phyloP scores from a whole-genome alignment of 306 rosid genomes.

The Fragaria nilgerrensis region DNA sequence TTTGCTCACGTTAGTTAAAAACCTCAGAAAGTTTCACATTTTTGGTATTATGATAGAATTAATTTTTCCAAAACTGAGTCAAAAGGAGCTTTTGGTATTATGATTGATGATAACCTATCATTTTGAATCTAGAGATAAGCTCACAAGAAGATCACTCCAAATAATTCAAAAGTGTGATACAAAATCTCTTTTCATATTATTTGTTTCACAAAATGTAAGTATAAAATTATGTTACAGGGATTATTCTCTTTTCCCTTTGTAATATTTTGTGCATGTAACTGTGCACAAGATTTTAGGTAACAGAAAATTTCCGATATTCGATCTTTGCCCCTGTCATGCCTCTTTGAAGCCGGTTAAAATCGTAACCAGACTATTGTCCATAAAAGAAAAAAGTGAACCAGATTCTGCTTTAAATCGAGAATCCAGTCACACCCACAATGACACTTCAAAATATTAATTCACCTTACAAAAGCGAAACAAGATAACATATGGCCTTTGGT shows the following conservation, averaged over 20 bases:
- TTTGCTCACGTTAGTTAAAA: neutral
- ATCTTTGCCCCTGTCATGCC: neutral
- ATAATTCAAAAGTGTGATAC: neutral
- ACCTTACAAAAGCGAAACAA: neutral
- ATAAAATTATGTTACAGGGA: neutral
- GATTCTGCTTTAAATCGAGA: neutral
- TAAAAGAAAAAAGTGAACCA: neutral
- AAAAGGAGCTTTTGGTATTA: neutral
- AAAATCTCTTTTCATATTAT: neutral
- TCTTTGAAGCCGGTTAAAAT: neutral
- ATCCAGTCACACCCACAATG: neutral
- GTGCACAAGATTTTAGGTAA: neutral
- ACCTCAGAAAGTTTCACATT: neutral
- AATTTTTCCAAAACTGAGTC: neutral
- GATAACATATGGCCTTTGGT: conserved; percentile 9
- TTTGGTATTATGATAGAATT: neutral
- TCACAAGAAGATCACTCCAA: neutral
- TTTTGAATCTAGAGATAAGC: neutral
- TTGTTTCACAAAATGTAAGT: neutral
- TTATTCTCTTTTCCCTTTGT: neutral
- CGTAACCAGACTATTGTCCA: neutral
- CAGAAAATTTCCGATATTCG: neutral
- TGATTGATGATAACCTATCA: neutral
- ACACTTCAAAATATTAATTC: neutral
- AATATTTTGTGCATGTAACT: neutral